Percentiles rank a stretch among this genome's conserved stretches.
Evolutionary conservation across 2,329 filamentous ascomycete genomes (phyloP).

Genomic region (Aspergillus luchuensis): DNA sequence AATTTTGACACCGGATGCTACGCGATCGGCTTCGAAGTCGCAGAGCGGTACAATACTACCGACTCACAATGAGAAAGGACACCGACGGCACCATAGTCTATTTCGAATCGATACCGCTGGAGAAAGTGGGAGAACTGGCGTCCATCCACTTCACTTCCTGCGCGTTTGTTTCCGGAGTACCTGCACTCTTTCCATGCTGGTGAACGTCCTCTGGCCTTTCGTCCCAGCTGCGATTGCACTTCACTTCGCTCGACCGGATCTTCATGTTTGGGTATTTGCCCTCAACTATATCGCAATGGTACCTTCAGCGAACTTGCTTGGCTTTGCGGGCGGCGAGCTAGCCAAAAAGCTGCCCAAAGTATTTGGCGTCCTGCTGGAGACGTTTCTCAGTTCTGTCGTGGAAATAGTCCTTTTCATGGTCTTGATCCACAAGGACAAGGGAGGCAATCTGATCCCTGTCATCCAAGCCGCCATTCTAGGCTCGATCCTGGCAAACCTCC

Average conservation of each 20-base stretch:
- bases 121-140: conserved; percentile 68
- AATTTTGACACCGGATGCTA: conserved; percentile 7
- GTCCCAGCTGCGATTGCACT: conserved; percentile 72
- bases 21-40: conserved; percentile 19
- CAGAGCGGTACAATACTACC: conserved; percentile 29
- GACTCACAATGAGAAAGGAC: conserved; percentile 25
- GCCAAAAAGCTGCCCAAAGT: conserved; percentile 76
- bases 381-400: conserved; percentile 69
- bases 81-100: conserved; percentile 23
- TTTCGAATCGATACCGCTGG: conserved; percentile 50
- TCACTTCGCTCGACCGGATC: conserved; percentile 57
- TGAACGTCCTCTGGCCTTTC: conserved; percentile 74
- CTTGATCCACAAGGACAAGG: conserved; percentile 59
- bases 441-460: conserved; percentile 59
- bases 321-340: conserved; percentile 72
- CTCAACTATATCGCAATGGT: conserved; percentile 77
- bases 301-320: conserved; percentile 72
- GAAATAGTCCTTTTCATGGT: conserved; percentile 84
- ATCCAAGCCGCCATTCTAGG: conserved; percentile 83
- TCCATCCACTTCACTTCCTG: conserved; percentile 66
- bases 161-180: conserved; percentile 65
- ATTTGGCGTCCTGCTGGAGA: conserved; percentile 53
- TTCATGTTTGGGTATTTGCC: conserved; percentile 66
- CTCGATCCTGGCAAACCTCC: conserved; percentile 77
- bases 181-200: conserved; percentile 62